A percentile compares a stretch with the other conserved stretches of the same genome.
Evolutionary conservation across 139 green algal species (phyloP).

Genomic region (Chlorella sp.): DNA sequence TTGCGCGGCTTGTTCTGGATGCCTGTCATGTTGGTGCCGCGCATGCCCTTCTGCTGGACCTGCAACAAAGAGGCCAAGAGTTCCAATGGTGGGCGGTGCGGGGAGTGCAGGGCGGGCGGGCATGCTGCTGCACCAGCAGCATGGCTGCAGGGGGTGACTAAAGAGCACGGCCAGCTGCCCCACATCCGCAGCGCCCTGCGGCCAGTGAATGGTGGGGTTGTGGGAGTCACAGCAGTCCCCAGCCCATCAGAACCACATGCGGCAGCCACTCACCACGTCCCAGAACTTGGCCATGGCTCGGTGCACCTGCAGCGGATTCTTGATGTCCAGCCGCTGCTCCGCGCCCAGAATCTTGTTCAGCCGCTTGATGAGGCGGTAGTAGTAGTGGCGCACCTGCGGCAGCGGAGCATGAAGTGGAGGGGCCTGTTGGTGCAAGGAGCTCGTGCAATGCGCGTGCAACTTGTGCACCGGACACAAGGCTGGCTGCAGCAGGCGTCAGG

Average conservation of each 20-base stretch:
- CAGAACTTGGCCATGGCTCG: slow-evolving; percentile 43
- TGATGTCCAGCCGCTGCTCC: slow-evolving; percentile 8
- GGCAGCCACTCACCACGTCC: slow-evolving; percentile 34
- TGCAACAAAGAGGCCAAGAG: background rate
- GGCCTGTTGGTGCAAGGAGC: too few relatives aligned
- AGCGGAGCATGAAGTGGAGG: too few relatives aligned
- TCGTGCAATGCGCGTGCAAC: too few relatives aligned
- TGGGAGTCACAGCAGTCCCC: too few relatives aligned
- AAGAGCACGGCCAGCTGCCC: too few relatives aligned
- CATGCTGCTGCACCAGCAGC: too few relatives aligned
- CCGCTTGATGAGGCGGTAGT: slow-evolving; percentile 46
- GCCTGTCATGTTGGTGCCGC: slow-evolving; percentile 27
- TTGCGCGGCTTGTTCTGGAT: slow-evolving; percentile 36
- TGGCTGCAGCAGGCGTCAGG: too few relatives aligned
- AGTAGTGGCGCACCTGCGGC: slow-evolving; percentile 40
- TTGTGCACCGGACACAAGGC: too few relatives aligned
- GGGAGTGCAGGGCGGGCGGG: background rate
- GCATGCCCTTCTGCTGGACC: slow-evolving; percentile 15
- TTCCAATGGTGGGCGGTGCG: background rate
- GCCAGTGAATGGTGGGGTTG: too few relatives aligned
- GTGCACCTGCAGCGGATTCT: slow-evolving; percentile 38
- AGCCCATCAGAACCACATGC: too few relatives aligned
- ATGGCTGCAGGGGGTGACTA: too few relatives aligned
- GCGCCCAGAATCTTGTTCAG: slow-evolving; percentile 35
- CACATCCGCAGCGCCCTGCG: too few relatives aligned